A percentile compares a stretch with the other conserved stretches of the same genome.
These are phyloP conservation scores for Xanthoceras sorbifolium DNA, from an alignment of 345 rosid species.

Conservation along the genomic window DNA sequence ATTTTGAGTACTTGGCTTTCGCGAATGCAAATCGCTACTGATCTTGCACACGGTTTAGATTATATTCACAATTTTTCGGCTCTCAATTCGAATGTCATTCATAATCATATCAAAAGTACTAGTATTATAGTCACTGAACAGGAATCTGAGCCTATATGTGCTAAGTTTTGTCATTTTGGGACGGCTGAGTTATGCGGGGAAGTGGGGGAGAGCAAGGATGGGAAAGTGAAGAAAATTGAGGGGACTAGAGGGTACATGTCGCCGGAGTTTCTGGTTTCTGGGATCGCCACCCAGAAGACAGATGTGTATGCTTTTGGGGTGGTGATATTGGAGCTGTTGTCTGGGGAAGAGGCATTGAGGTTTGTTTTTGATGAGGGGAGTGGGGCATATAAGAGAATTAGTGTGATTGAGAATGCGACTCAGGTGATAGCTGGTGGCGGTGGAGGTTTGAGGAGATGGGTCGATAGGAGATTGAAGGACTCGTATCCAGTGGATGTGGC, in stretches of 20 bases:
- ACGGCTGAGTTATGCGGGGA: constrained; percentile 35
- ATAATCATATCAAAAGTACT: constrained; percentile 39
- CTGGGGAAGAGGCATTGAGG: constrained; percentile 51
- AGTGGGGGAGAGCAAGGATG: constrained; percentile 15
- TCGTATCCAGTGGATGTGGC: constrained; percentile 69
- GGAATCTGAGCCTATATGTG: constrained; percentile 9
- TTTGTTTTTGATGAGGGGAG: constrained; percentile 33
- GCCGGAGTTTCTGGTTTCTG: constrained; percentile 46
- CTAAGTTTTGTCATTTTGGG: constrained; percentile 41
- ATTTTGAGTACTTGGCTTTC: constrained; percentile 50
- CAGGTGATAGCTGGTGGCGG: constrained; percentile 32
- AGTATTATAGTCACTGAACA: constrained; percentile 28
- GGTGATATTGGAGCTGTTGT: constrained; percentile 50
- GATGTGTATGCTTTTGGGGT: constrained; percentile 64
- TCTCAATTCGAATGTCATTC: constrained; percentile 27
- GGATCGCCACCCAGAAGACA: constrained; percentile 36
- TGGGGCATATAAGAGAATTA: constrained; percentile 37
- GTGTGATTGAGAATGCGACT: constrained; percentile 47
- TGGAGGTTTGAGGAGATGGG: constrained; percentile 53
- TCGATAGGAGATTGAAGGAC: constrained; percentile 57
- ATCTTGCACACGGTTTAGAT: constrained; percentile 45
- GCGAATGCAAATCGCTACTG: constrained; percentile 52
- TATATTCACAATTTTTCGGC: constrained; percentile 42
- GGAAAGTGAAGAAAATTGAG: constrained; percentile 36
- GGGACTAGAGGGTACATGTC: constrained; percentile 63